A percentile compares a stretch with the other conserved stretches of the same genome.
These are phyloP conservation scores for Stentor coeruleus DNA, from an alignment of 73 alveolate genomes.

Conservation along the genomic window DNA sequence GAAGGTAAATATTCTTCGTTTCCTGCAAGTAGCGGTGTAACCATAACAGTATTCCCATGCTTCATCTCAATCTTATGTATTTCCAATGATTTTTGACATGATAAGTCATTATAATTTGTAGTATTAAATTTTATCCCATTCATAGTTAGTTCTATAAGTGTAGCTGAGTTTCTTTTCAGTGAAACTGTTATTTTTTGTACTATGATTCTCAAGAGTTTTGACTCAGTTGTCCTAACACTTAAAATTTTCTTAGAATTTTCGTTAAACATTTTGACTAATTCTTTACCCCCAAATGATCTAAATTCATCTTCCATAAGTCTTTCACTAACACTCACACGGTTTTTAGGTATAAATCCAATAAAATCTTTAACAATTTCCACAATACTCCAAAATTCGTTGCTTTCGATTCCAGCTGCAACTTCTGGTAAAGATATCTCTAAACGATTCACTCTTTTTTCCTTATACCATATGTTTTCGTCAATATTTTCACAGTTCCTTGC, in stretches of 20 bases:
- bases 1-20: conserved; percentile 13
- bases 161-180: not conserved
- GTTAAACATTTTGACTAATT: not conserved
- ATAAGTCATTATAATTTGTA: not conserved
- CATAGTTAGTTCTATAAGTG: not conserved
- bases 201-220: not conserved
- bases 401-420: conserved; percentile 8
- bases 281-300: not conserved
- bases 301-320: conserved; percentile 11
- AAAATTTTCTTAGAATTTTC: not conserved
- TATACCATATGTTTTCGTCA: not conserved
- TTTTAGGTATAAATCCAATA: not conserved
- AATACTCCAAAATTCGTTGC: conserved; percentile 1
- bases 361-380: not conserved
- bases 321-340: not conserved
- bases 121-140: not conserved
- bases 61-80: not conserved
- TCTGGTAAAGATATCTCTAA: not conserved
- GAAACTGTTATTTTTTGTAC: not conserved
- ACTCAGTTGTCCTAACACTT: not conserved
- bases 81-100: conserved; percentile 6
- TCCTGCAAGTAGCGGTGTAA: not conserved
- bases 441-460: conserved; percentile 18
- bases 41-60: not conserved
- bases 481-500: not conserved